A percentile compares a stretch with the other conserved stretches of the same genome.
Conservation (phyloP, 306 rosid species). For the Trifolium repens region DNA sequence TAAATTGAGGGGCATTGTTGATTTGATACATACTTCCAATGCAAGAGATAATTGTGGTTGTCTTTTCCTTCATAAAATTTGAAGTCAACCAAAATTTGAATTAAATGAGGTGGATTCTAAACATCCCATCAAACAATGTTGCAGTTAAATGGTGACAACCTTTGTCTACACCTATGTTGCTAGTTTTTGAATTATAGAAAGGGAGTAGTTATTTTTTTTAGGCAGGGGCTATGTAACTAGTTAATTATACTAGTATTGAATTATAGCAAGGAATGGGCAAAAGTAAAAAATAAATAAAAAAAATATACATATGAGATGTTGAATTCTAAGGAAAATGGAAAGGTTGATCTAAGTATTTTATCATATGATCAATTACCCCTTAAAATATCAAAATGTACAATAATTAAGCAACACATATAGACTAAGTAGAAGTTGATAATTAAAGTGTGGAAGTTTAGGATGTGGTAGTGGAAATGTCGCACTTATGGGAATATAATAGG, state of each 20-base stretch:
- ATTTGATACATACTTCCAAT: neutral
- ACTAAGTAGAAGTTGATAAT: neutral
- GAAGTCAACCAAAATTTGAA: conserved; percentile 25
- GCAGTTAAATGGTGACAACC: conserved; percentile 33
- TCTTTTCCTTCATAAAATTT: conserved; percentile 38
- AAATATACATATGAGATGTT: neutral
- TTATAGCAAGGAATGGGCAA: neutral
- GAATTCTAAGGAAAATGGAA: neutral
- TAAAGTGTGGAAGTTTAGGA: conserved; percentile 10
- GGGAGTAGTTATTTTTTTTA: neutral
- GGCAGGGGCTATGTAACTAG: conserved; percentile 2
- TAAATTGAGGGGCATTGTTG: conserved; percentile 3
- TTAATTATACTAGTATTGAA: neutral
- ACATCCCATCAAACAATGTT: conserved; percentile 25
- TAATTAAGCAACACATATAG: neutral
- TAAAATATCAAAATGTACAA: too few species aligned
- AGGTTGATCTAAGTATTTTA: neutral
- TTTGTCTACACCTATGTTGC: neutral
- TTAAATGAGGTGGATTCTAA: conserved; percentile 11
- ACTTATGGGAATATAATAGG: neutral
- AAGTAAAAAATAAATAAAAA: neutral
- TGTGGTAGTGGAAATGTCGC: conserved; percentile 30
- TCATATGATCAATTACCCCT: neutral
- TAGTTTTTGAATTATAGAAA: conserved; percentile 1
- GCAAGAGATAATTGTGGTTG: conserved; percentile 21